Base-by-base conservation (phyloP, 106 monocot genomes). In the Dendrobium chrysotoxum region DNA sequence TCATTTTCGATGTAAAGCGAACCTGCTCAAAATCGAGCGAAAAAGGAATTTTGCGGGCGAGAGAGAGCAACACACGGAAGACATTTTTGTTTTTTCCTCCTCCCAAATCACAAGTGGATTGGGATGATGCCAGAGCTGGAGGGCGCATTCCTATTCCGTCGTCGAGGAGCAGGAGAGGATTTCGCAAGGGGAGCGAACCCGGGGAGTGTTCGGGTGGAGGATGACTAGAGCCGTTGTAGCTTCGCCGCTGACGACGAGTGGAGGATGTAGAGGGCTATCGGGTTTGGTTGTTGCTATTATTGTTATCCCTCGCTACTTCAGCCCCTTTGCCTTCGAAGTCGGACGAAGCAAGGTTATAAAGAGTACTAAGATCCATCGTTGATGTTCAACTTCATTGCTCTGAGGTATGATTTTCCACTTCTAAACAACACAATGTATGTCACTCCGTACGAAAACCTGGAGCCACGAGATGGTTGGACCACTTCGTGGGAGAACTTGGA, bases 101-200 rank as follows among this genome's bases (percentile, higher is more conserved):
- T 35, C 35, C 35, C 35, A 35, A 35, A 35, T 35, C 1, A 3
- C 35, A 35, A 35, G 35, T 35, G 79, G 30, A 85, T 75, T 18
- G 90, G 88, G 66, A 35, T 28, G 61, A 88, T 76, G 61, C 86
- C 88, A 77, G 47, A 76, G 70, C 75, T 61, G 7, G 86, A 95
- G 90, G 28, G 72, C 75, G 28, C 82, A 7, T 21, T 95, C 92
- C 47, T 89, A 40, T 47, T 88, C 82, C 40, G 72, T 10, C 15
- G 65, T n/a, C 4, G 87, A 86, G 21, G 58, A 66, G 41, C 71
- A 78, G 41, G 81, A 35, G 12, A 95, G 80, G 83, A 95, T 90
- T 61, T 89, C 84, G 80, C 77, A 79, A 44, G 91, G 68, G 41
- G 84, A 50, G 72, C 50, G 81, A 35, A 80, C 90, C 28, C 85